Conservation (phyloP, 192 early-diverging fungal genomes). For the Umbelopsis sp. region DNA sequence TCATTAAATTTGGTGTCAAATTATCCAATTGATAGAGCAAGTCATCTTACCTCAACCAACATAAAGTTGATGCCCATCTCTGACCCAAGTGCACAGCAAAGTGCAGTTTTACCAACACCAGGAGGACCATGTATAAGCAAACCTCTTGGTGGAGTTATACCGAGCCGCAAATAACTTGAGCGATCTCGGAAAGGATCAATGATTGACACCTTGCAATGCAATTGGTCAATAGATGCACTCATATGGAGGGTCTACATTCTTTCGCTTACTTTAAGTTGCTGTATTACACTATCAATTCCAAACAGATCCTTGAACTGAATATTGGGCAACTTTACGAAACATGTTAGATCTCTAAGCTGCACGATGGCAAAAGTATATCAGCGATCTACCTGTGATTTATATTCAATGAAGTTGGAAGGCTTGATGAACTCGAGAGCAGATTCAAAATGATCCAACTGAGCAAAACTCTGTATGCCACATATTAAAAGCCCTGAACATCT, state of each 20-base stretch:
- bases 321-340: conserved; percentile 54
- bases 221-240: not conserved
- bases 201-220: conserved; percentile 42
- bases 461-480: not conserved
- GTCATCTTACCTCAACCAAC: conserved; percentile 67
- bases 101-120: conserved; percentile 88
- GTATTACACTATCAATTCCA: conserved; percentile 72
- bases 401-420: conserved; percentile 63
- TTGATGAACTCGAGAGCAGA: conserved; percentile 45
- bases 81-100: conserved; percentile 81
- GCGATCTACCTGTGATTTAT: conserved; percentile 41
- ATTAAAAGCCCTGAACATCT: no score
- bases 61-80: conserved; percentile 84
- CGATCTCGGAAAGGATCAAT: conserved; percentile 61
- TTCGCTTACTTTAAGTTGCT: conserved; percentile 58
- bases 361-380: not conserved
- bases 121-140: conserved; percentile 86
- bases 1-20: not conserved
- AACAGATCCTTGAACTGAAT: conserved; percentile 73
- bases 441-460: conserved; percentile 43
- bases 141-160: conserved; percentile 75
- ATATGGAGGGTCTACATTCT: not conserved
- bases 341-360: not conserved
- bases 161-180: conserved; percentile 55
- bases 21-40: not conserved